A percentile compares a stretch with the other conserved stretches of the same genome.
These are phyloP conservation scores for Aureobasidium sp. DNA, from an alignment of 2,329 filamentous ascomycete species.

Conservation along the genomic window DNA sequence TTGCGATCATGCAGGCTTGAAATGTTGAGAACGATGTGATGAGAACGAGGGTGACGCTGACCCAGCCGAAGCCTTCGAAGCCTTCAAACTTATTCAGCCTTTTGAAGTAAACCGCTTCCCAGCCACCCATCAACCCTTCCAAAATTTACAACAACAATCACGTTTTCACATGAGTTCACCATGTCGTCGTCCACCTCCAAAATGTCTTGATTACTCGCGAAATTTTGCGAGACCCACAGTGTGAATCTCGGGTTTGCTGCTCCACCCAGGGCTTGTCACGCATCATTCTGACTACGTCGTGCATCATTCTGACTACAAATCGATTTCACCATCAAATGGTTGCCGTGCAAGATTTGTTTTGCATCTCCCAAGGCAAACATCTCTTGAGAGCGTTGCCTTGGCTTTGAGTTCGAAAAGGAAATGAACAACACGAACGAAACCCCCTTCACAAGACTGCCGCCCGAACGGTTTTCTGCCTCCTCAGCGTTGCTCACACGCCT, in stretches of 20 bases:
- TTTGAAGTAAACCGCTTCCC: too few species aligned
- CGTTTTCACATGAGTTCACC: too few species aligned
- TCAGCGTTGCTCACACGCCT: too few species aligned
- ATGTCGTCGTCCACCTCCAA: background rate
- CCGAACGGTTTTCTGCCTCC: constrained; percentile 1
- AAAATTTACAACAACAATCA: too few species aligned
- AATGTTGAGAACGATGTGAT: too few species aligned
- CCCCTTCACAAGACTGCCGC: background rate
- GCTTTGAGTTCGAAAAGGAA: constrained; percentile 11
- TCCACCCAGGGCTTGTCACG: background rate
- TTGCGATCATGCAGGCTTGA: too few species aligned
- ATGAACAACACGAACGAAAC: background rate
- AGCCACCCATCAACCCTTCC: too few species aligned
- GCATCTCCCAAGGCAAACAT: constrained; percentile 1
- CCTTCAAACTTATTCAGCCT: too few species aligned
- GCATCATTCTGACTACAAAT: background rate
- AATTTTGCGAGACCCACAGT: background rate
- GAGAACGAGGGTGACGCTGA: too few species aligned
- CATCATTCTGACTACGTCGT: background rate
- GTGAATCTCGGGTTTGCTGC: background rate
- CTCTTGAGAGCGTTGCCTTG: constrained; percentile 1
- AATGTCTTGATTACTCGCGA: background rate
- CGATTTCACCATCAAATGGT: constrained; percentile 1
- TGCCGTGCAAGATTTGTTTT: background rate
- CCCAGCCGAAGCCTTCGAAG: too few species aligned